Evolutionary conservation across 768 basidiomycete genomes (phyloP).

Genomic region (Lentinula sp.): DNA sequence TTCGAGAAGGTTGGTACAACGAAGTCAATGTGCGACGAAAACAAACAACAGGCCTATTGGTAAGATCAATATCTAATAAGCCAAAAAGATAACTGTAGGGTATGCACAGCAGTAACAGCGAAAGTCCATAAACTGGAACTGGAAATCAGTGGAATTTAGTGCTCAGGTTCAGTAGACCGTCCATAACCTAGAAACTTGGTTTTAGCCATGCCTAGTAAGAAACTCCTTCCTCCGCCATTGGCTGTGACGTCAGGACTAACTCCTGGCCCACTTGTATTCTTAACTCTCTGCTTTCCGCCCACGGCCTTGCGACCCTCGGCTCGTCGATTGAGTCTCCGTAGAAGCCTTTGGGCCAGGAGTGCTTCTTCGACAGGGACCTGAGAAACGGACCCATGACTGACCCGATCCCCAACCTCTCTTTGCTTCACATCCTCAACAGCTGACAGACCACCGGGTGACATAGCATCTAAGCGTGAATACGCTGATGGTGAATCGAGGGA

Average conservation of each 20-base stretch:
- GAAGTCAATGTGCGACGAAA: too few species aligned
- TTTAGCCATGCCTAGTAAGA: slow-evolving; percentile 1
- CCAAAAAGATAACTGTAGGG: too few species aligned
- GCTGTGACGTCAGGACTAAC: neutral
- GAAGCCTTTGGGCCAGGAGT: slow-evolving; percentile 14
- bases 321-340: slow-evolving; percentile 11
- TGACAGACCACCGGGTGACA: neutral
- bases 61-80: too few species aligned
- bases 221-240: neutral
- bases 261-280: neutral
- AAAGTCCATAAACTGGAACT: too few species aligned
- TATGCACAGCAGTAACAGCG: too few species aligned
- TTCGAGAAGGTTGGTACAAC: too few species aligned
- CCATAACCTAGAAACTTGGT: slow-evolving; percentile 1
- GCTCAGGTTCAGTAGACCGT: neutral
- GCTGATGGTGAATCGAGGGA: neutral
- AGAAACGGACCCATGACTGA: neutral
- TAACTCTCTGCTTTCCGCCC: neutral
- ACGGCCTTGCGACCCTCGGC: neutral
- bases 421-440: neutral
- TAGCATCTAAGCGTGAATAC: neutral
- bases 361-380: slow-evolving; percentile 13
- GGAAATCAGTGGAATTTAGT: too few species aligned
- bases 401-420: neutral
- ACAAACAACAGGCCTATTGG: neutral